These are phyloP conservation scores for Fusarium denticulatum DNA, from an alignment of 2,329 filamentous ascomycete species.

Conservation along the genomic window DNA sequence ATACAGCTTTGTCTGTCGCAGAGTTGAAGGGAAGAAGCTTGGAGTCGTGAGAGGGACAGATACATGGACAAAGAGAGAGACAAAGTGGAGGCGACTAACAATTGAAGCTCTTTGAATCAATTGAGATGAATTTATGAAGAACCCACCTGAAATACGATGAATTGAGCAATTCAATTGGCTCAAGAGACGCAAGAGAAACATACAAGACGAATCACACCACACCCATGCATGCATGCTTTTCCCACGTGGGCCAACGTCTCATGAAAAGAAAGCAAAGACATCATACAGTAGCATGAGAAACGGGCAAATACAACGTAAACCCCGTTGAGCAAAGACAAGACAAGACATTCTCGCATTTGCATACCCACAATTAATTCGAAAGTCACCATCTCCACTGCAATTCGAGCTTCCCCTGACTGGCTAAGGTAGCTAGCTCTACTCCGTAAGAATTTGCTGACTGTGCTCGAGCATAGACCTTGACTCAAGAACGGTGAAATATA, in stretches of 20 bases:
- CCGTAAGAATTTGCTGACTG: conserved; percentile 5
- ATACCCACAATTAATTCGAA: conserved; percentile 18
- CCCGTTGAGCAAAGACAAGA: neutral
- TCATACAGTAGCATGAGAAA: conserved; percentile 7
- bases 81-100: conserved; percentile 12
- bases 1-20: conserved; percentile 11
- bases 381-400: conserved; percentile 12
- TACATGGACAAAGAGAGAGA: neutral
- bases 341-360: neutral
- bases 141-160: conserved; percentile 6
- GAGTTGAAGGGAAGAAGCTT: conserved; percentile 12
- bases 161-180: neutral
- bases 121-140: neutral
- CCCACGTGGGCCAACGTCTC: conserved; percentile 14
- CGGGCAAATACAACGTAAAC: neutral
- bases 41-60: neutral
- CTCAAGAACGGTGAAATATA: conserved; percentile 15
- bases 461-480: conserved; percentile 4
- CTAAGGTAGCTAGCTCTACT: neutral
- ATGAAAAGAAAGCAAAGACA: conserved; percentile 16
- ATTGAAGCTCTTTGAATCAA: neutral
- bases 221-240: conserved; percentile 10
- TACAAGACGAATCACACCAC: conserved; percentile 4
- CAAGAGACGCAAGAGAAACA: neutral
- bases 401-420: conserved; percentile 4